Conservation (phyloP, 352 stramenopile species). For the Globisporangium cylindrosporum region DNA sequence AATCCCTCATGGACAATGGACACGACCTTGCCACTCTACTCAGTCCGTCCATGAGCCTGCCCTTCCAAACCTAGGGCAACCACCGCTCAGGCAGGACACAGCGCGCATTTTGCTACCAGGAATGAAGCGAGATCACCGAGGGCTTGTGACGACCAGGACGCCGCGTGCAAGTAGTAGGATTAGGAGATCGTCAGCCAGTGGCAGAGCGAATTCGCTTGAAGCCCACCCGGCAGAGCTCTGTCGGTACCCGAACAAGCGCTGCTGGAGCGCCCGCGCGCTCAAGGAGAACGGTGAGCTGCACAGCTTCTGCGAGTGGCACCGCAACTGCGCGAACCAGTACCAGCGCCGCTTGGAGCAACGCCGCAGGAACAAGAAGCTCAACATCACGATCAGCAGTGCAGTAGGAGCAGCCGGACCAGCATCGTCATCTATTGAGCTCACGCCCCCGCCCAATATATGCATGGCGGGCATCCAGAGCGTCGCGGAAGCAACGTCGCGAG, state of each 20-base stretch:
- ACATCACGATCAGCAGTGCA: slow-evolving; percentile 15
- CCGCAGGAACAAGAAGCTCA: slow-evolving; percentile 27
- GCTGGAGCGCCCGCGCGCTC: slow-evolving; percentile 56
- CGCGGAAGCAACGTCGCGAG: neutral
- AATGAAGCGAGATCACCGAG: slow-evolving; percentile 16
- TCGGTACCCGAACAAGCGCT: slow-evolving; percentile 69
- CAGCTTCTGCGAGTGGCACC: slow-evolving; percentile 73
- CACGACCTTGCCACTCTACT: neutral
- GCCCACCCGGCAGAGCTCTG: slow-evolving; percentile 27
- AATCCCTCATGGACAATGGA: neutral
- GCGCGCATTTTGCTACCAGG: no score
- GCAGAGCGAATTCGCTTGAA: neutral
- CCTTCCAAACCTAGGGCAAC: neutral
- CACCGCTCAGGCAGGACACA: neutral
- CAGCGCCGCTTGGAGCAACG: slow-evolving; percentile 68
- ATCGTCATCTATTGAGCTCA: neutral
- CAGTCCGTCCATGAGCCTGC: neutral
- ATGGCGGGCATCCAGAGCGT: slow-evolving; percentile 10
- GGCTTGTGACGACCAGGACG: neutral
- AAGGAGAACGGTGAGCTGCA: slow-evolving; percentile 76
- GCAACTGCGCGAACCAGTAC: slow-evolving; percentile 67
- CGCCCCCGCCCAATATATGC: slow-evolving; percentile 11
- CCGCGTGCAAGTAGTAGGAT: neutral
- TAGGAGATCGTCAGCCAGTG: neutral
- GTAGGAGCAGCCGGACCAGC: slow-evolving; percentile 14